A percentile compares a stretch with the other conserved stretches of the same genome.
These are phyloP conservation scores for Mycena rebaudengoi DNA, from an alignment of 768 basidiomycete genomes.

Conservation along the genomic window DNA sequence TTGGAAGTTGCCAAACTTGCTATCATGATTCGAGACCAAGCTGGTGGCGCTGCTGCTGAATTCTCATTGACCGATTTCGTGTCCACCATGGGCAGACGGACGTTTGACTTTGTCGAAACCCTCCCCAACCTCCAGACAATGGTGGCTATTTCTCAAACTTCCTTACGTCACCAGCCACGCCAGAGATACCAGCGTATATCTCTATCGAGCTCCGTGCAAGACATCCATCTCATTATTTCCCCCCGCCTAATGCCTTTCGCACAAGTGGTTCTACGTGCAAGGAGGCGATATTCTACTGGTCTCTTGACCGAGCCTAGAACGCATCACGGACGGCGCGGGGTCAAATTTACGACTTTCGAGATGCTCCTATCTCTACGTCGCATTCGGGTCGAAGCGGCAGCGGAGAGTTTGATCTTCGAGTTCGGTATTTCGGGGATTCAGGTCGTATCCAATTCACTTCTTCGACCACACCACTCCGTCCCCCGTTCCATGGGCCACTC, in stretches of 20 bases:
- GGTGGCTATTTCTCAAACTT: conserved; percentile 56
- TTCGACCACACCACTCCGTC: conserved; percentile 34
- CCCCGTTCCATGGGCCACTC: conserved; percentile 57
- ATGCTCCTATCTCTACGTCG: conserved; percentile 50
- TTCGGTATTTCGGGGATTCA: conserved; percentile 55
- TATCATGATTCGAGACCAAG: conserved; percentile 46
- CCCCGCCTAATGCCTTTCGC: conserved; percentile 70
- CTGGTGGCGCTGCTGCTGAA: conserved; percentile 43
- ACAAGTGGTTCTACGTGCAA: conserved; percentile 62
- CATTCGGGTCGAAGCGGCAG: conserved; percentile 68
- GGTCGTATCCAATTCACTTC: conserved; percentile 45
- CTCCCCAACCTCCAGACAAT: conserved; percentile 23
- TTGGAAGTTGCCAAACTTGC: conserved; percentile 38
- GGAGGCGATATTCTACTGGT: conserved; percentile 43
- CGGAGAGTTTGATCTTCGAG: conserved; percentile 75
- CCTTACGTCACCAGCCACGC: conserved; percentile 46
- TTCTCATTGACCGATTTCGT: conserved; percentile 43
- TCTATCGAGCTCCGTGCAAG: conserved; percentile 48
- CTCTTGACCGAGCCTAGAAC: conserved; percentile 10
- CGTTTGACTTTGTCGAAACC: conserved; percentile 34
- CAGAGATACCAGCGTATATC: conserved; percentile 41
- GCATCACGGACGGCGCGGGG: conserved; percentile 25
- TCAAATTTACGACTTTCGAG: conserved; percentile 35
- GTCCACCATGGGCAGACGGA: conserved; percentile 31
- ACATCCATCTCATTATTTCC: conserved; percentile 52